phyloP scores from a whole-genome alignment of 768 basidiomycete genomes.

The Macrolepiota albuminosa region DNA sequence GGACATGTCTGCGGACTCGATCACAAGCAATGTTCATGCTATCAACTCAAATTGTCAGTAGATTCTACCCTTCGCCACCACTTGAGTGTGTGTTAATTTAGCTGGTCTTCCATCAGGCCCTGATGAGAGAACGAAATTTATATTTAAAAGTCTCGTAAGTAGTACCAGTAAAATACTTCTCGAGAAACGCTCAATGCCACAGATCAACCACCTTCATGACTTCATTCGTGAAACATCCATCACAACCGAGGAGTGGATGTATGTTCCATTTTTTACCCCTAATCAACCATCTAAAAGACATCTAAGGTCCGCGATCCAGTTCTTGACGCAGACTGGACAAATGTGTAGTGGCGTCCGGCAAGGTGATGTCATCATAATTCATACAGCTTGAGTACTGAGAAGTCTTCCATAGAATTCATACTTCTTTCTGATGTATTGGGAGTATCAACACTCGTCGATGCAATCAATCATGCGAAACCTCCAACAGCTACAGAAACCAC shows the following conservation, averaged over 20 bases:
- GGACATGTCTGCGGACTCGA: conserved; percentile 36
- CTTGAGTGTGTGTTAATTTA: background rate
- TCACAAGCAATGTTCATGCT: conserved; percentile 30
- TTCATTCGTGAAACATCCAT: conserved; percentile 71
- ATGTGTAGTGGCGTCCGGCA: conserved; percentile 65
- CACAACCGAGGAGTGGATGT: conserved; percentile 86
- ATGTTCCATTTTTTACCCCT: conserved; percentile 8
- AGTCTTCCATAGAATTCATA: conserved; percentile 60
- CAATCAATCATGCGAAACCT: conserved; percentile 63
- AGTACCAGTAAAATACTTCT: conserved; percentile 4
- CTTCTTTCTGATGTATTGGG: conserved; percentile 82
- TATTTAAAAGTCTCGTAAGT: conserved; percentile 38
- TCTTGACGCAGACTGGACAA: conserved; percentile 72
- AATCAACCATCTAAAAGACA: background rate
- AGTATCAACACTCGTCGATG: conserved; percentile 72
- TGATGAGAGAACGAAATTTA: conserved; percentile 37
- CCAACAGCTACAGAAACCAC: conserved; percentile 66
- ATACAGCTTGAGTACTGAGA: background rate
- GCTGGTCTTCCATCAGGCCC: conserved; percentile 18
- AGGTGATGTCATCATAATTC: conserved; percentile 24
- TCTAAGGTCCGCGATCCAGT: conserved; percentile 56
- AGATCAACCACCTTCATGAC: conserved; percentile 68
- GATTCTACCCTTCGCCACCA: background rate
- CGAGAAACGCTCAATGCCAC: conserved; percentile 3
- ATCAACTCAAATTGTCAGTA: conserved; percentile 7